Evolutionary conservation across 768 basidiomycete genomes (phyloP), one percentile per base, ranked within the genome.

Genomic region (Calocybe gangraenosa): DNA sequence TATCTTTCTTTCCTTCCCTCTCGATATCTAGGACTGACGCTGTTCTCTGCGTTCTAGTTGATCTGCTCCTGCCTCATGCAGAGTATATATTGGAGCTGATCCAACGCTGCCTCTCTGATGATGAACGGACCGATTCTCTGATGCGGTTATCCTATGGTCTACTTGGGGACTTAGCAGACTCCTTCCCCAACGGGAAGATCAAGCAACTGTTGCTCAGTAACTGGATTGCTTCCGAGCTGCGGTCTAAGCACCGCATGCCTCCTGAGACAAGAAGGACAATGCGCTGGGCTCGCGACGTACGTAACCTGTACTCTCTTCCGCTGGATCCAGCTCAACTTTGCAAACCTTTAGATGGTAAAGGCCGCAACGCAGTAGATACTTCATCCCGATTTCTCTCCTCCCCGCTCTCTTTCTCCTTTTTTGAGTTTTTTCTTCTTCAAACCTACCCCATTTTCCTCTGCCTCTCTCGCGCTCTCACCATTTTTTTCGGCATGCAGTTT

Each of bases 221-320:
- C 28, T 96, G 94, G 93, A 67, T 88, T 51, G 84, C 80, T 0
- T 66, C 67, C 17, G 81, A 90, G 52, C 67, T 94, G 55, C 79
- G 88, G 51, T 74, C 77, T 39, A 90, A 84, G 65, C 75, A 76
- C 35, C 82, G 89, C 18, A 81, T 85, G 70, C 76, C 80, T 6
- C 64, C 72, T 33, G 90, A 93, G 54, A 86, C 85, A 30, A 92
- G 86, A 78, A 87, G 83, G 74, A 91, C 88, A 2, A 72, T 92
- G 69, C 86, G 89, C 50, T 96, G 93, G 92, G 92, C 93, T 15
- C 80, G 88, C 42, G 92, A 96, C 79, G 92, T 93, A 53, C 42
- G 79, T 62, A 19, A 32, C 19, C 39, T 14, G 10, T 37, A 23
- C 37, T 50, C n/a, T 14, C 28, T 18, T 19, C 21, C 20, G 33